Base-by-base conservation (phyloP, 2,329 filamentous ascomycete genomes). In the Talaromyces pinophilus region DNA sequence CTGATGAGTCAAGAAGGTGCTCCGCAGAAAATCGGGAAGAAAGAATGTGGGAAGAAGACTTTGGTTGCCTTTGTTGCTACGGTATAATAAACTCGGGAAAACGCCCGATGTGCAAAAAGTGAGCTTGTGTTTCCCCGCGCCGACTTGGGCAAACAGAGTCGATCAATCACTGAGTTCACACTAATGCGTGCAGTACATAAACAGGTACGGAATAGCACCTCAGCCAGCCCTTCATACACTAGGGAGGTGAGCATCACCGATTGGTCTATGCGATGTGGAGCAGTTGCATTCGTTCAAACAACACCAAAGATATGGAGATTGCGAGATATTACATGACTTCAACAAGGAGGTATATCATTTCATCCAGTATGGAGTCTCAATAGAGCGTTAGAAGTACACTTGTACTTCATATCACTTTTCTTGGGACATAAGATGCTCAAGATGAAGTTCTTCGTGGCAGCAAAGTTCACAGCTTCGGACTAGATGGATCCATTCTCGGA, bases 211-310 rank as follows among this genome's bases (percentile, higher is more conserved):
- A 57, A 57, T 57, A 40, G 33, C 33, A 57, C 10, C 33, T 22
- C n/a, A 25, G 54, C 5, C 17, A 33, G 33, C 19, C 25, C 11
- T 19, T 25, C 33, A 40, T 22, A 40, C 33, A 17, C 10, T 35
- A 57, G 10, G 1, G 10, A 38, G 19, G 54, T 25, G 10, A 40
- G 11, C n/a, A 40, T 38, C n/a, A 17, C 54, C n/a, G 33, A 57
- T 57, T 57, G 54, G 54, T 25, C n/a, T 40, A 15, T 25, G 33
- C n/a, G 10, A 40, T 38, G 54, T 19, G 54, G 54, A 57, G 54
- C 17, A 57, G 11, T 22, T 57, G n/a, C 33, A 40, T 19, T 22
- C 25, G n/a, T 22, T 57, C n/a, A 13, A 22, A 22, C 4, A 38
- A 13, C 0, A 13, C 1, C 19, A 15, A 38, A 25, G 4, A 13